Percentiles rank a stretch among this genome's conserved stretches.
phyloP scores from a whole-genome alignment of 176 grass and related monocot genomes.

The Musa itinerans region DNA sequence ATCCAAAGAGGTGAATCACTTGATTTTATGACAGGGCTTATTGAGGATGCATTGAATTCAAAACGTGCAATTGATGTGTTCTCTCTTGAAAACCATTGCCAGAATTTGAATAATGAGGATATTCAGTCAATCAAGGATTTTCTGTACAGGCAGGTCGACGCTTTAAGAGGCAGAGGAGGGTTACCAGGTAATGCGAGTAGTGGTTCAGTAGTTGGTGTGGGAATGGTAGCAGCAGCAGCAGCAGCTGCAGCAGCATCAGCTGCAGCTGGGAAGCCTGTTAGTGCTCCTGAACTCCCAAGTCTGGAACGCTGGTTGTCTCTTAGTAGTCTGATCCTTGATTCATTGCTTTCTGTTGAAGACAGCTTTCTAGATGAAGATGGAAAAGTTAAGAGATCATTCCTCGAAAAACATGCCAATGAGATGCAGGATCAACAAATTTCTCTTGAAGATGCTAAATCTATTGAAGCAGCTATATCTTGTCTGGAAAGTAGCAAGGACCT shows the following conservation, averaged over 20 bases:
- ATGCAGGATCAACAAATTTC: slow-evolving; percentile 30
- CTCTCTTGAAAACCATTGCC: slow-evolving; percentile 52
- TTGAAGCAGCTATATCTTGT: slow-evolving; percentile 46
- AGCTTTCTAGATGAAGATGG: slow-evolving; percentile 19
- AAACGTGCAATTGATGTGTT: slow-evolving; percentile 47
- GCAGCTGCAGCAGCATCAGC: slow-evolving; percentile 75
- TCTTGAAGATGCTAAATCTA: slow-evolving; percentile 30
- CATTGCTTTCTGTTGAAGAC: slow-evolving; percentile 35
- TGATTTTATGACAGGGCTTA: slow-evolving; percentile 44
- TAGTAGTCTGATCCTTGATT: slow-evolving; percentile 52
- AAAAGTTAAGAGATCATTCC: slow-evolving; percentile 15
- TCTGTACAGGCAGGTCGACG: slow-evolving; percentile 67
- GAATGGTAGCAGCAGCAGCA: slow-evolving; percentile 75
- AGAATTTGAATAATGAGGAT: slow-evolving; percentile 52
- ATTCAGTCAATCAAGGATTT: slow-evolving; percentile 84
- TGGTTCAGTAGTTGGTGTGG: slow-evolving; percentile 57
- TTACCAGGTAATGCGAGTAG: slow-evolving; percentile 53
- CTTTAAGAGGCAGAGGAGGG: slow-evolving; percentile 58
- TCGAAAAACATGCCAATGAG: slow-evolving; percentile 21
- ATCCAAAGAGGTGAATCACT: slow-evolving; percentile 56
- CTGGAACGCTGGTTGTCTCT: slow-evolving; percentile 69
- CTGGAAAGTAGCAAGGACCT: slow-evolving; percentile 63
- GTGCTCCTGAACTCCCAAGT: slow-evolving; percentile 56
- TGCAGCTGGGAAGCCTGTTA: slow-evolving; percentile 53
- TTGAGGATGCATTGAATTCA: slow-evolving; percentile 50